Base-by-base conservation (phyloP, 371 early-diverging fungal species). In the Lichtheimia ramosa region DNA sequence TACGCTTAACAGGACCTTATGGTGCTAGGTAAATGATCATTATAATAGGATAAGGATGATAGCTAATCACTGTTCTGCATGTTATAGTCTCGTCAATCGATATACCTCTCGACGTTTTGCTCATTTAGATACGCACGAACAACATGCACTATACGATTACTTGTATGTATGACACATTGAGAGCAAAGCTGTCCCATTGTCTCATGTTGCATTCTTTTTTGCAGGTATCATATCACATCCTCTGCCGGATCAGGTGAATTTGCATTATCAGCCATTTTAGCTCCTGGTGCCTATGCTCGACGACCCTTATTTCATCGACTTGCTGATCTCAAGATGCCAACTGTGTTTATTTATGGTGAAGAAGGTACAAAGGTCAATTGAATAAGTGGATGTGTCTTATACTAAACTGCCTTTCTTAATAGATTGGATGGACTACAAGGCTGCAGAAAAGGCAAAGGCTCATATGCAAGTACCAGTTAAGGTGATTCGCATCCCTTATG, bases 391-490 rank as follows among this genome's bases (percentile, higher is more conserved):
- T 10, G 18, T 34, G n/a, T 52, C 23, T n/a, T 8, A 12, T 14
- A 18, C 41, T 12, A 2, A 20, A 15, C n/a, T 28, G 5, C 14
- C 10, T 0, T 21, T 18, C 43, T 12, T n/a, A 34, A 63, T 68
- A 48, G 97, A 96, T 81, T 96, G 96, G 96, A 95, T 96, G 94
- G 95, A 96, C 64, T 83, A 83, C 58, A 72, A 76, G n/a, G 85
- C 87, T 16, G 95, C 92, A 27, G 81, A 86, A 52, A 69, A 82
- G 48, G 89, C 84, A 6, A 77, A 66, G 27, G 59, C 68, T 14
- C 51, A 63, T 7, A 89, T 91, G 85, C 71, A 64, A 5, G 87
- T 86, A 0, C 78, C 79, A 2, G 78, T 73, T 6, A 81, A 81
- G 25, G 51, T 83, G 4, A 63, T 83, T 16, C 61, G 79, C 13